Conservation (phyloP, 2,329 filamentous ascomycete genomes). For the Phymatotrichopsis omnivora region DNA sequence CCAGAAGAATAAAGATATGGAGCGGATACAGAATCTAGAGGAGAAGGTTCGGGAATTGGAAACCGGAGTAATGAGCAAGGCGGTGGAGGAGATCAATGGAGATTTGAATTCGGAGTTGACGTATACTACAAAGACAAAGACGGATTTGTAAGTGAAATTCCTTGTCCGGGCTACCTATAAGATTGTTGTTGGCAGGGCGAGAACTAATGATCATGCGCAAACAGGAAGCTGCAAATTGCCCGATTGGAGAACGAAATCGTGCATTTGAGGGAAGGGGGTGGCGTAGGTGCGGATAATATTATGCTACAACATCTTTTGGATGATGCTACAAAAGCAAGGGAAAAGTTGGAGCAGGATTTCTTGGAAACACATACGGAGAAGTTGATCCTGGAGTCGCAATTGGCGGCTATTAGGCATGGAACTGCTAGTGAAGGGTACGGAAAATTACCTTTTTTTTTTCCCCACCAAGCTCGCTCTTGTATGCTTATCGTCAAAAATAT, state of each 20-base stretch:
- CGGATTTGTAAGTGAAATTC: conserved; percentile 25
- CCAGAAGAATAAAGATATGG: conserved; percentile 31
- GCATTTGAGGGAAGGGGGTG: conserved; percentile 28
- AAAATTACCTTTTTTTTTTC: conserved; percentile 16
- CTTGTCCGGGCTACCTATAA: neutral
- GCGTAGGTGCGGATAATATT: conserved; percentile 27
- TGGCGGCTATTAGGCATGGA: conserved; percentile 30
- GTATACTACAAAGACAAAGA: conserved; percentile 30
- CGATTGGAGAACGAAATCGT: conserved; percentile 32
- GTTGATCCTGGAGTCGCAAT: conserved; percentile 31
- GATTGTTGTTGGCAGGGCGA: neutral
- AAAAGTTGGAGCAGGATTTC: conserved; percentile 31
- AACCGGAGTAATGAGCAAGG: conserved; percentile 30
- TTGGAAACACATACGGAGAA: conserved; percentile 31
- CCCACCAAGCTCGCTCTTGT: conserved; percentile 7
- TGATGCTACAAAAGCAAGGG: conserved; percentile 30
- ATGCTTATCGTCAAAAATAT: conserved; percentile 17
- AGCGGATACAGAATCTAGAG: conserved; percentile 31
- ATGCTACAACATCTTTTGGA: conserved; percentile 32
- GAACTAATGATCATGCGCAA: neutral
- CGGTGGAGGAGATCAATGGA: conserved; percentile 28
- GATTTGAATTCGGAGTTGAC: conserved; percentile 32
- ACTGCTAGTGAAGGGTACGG: conserved; percentile 32
- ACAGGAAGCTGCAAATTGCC: conserved; percentile 31
- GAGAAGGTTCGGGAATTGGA: conserved; percentile 32